phyloP scores from a whole-genome alignment of 805 yeast genomes.

The Kazachstania psychrophila region DNA sequence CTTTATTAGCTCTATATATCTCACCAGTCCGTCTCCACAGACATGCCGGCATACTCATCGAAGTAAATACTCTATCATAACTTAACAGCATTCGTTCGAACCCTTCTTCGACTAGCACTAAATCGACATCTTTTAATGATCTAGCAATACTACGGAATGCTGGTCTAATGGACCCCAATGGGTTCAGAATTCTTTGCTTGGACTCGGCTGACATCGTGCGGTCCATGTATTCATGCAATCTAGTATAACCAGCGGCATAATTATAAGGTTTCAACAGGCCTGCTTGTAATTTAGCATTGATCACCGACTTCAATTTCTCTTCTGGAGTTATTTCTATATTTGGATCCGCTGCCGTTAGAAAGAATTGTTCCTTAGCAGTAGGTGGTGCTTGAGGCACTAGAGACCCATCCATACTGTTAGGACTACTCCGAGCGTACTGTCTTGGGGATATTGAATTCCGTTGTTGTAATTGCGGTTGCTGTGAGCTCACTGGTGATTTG shows the following conservation, averaged over 20 bases:
- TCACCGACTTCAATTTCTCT: constrained; percentile 84
- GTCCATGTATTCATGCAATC: constrained; percentile 86
- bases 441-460: not conserved
- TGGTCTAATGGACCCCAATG: constrained; percentile 77
- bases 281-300: constrained; percentile 88
- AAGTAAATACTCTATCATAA: constrained; percentile 89
- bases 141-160: constrained; percentile 90
- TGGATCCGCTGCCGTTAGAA: constrained; percentile 94
- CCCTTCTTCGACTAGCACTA: constrained; percentile 85
- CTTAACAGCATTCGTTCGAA: constrained; percentile 90
- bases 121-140: constrained; percentile 80
- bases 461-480: not conserved
- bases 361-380: constrained; percentile 85
- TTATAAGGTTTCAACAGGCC: constrained; percentile 88
- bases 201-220: constrained; percentile 80
- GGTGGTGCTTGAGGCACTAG: constrained; percentile 16
- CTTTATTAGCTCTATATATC: constrained; percentile 89
- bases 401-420: not conserved
- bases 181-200: constrained; percentile 76
- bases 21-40: constrained; percentile 96
- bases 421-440: too few species aligned
- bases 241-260: constrained; percentile 86
- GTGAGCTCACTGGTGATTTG: not conserved
- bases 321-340: constrained; percentile 90
- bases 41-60: constrained; percentile 97